phyloP scores from a whole-genome alignment of 1,284 basidiomycete species.

The Microbotryum saponariae region DNA sequence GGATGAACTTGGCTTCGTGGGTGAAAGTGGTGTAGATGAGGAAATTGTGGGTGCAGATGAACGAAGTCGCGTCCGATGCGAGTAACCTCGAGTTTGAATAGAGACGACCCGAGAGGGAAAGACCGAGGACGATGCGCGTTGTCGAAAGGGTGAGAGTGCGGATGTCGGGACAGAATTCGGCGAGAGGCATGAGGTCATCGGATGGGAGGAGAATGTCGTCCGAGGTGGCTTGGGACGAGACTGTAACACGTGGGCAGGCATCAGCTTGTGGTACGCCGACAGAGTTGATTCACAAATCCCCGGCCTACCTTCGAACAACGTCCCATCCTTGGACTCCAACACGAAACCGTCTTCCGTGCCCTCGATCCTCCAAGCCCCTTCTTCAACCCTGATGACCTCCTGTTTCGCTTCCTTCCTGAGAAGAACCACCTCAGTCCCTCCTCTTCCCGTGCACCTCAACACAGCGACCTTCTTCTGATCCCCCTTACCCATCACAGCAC shows the following conservation, averaged over 20 bases:
- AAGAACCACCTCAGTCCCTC: conserved; percentile 20
- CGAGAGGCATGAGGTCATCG: conserved; percentile 46
- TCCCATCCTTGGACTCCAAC: conserved; percentile 52
- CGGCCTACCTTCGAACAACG: conserved; percentile 50
- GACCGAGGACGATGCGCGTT: conserved; percentile 33
- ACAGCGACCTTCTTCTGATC: conserved; percentile 10
- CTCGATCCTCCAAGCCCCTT: conserved; percentile 48
- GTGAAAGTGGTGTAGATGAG: conserved; percentile 78
- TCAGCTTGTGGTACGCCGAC: too few relatives aligned
- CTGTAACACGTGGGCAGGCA: conserved; percentile 6
- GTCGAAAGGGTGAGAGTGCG: conserved; percentile 35
- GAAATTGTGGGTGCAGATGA: conserved; percentile 65
- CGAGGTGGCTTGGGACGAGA: conserved; percentile 16
- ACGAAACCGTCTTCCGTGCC: conserved; percentile 38
- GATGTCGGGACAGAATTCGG: conserved; percentile 54
- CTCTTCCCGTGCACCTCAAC: conserved; percentile 7
- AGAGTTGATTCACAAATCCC: not conserved
- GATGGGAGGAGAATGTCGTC: conserved; percentile 21
- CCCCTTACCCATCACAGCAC: conserved; percentile 6
- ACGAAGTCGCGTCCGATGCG: conserved; percentile 49
- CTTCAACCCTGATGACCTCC: conserved; percentile 7
- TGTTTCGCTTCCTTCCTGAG: conserved; percentile 3
- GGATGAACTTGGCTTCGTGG: conserved; percentile 72
- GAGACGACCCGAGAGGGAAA: conserved; percentile 38
- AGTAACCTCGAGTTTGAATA: conserved; percentile 30